Conservation (phyloP, 2,329 filamentous ascomycete genomes). For the Alternaria sp. region DNA sequence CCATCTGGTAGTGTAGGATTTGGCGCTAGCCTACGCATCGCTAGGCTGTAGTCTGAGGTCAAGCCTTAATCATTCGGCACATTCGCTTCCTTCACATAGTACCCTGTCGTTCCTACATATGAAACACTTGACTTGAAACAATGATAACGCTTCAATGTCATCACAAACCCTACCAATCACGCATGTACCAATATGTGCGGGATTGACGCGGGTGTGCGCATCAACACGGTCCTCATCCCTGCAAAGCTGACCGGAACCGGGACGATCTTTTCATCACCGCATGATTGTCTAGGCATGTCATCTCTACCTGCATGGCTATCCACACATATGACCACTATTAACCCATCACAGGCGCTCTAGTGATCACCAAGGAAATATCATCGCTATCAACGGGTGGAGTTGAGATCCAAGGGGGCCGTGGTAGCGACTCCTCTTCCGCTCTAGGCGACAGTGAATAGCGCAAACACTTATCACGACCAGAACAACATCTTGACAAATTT, state of each 20-base stretch:
- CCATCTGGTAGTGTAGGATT: neutral
- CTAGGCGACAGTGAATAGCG: neutral
- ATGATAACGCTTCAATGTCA: neutral
- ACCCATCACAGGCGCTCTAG: neutral
- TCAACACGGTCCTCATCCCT: neutral
- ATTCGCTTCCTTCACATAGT: neutral
- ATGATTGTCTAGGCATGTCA: neutral
- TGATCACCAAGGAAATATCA: neutral
- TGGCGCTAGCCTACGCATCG: too few relatives aligned
- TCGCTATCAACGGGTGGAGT: neutral
- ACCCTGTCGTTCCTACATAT: neutral
- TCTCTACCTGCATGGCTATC: neutral
- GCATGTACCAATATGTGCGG: neutral
- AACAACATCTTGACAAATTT: neutral
- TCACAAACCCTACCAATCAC: neutral
- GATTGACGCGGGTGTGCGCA: neutral
- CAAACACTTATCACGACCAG: neutral
- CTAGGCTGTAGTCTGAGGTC: neutral
- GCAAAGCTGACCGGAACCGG: neutral
- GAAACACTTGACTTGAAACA: neutral
- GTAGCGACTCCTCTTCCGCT: neutral
- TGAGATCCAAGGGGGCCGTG: too few relatives aligned
- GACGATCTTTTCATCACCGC: neutral
- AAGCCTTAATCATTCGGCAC: neutral
- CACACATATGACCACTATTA: neutral